phyloP scores from a whole-genome alignment of 768 basidiomycete genomes.

The Rhodocollybia butyracea region DNA sequence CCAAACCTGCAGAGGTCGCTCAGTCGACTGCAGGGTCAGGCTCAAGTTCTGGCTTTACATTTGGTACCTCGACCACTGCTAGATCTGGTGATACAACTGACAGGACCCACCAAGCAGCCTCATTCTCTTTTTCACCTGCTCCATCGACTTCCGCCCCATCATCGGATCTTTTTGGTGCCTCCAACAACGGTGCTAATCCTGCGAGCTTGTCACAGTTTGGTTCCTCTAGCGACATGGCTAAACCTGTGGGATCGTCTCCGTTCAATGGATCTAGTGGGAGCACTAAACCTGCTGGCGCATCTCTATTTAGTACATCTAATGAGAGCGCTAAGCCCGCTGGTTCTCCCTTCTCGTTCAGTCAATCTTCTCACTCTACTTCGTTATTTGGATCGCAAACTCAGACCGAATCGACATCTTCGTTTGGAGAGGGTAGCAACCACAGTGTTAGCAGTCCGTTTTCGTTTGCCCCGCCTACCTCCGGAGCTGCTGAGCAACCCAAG shows the following conservation, averaged over 20 bases:
- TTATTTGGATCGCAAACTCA: background rate
- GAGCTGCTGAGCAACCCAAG: slow-evolving; percentile 2
- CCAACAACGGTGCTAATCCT: background rate
- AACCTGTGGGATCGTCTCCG: background rate
- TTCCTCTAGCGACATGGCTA: background rate
- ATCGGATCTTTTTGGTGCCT: background rate
- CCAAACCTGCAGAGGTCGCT: slow-evolving; percentile 17
- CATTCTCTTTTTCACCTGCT: slow-evolving; percentile 1
- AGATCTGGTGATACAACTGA: background rate
- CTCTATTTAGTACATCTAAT: background rate
- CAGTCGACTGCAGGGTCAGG: background rate
- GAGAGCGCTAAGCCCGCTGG: background rate
- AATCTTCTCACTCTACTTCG: background rate
- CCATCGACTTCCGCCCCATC: background rate
- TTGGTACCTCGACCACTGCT: background rate
- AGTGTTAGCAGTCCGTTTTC: background rate
- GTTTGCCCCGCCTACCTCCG: background rate
- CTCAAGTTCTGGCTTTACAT: background rate
- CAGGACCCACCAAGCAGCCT: background rate
- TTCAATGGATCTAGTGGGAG: background rate
- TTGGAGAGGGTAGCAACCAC: background rate
- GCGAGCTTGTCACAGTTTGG: background rate
- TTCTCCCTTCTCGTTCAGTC: background rate
- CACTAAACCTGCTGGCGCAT: background rate
- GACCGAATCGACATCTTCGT: background rate